These are phyloP conservation scores for Psilocybe cyanescens DNA, from an alignment of 768 basidiomycete genomes.

Conservation along the genomic window DNA sequence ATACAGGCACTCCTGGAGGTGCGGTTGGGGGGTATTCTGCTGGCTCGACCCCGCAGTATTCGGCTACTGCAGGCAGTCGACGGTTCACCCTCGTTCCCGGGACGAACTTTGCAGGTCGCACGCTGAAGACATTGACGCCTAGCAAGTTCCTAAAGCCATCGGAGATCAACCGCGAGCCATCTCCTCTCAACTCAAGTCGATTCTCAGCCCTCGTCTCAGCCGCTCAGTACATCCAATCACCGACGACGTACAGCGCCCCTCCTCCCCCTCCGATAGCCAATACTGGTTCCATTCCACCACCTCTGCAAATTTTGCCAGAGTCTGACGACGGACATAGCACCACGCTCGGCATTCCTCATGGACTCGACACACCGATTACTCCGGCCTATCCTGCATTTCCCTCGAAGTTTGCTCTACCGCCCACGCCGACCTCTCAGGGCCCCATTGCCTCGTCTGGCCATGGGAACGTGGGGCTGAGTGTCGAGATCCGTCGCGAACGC, in stretches of 20 bases:
- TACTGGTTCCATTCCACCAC: constrained; percentile 23
- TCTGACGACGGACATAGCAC: constrained; percentile 17
- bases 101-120: constrained; percentile 26
- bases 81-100: constrained; percentile 36
- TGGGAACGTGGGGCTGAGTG: constrained; percentile 55
- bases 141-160: constrained; percentile 16
- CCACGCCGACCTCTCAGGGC: constrained; percentile 58
- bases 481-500: constrained; percentile 71
- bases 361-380: constrained; percentile 49
- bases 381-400: constrained; percentile 79
- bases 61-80: constrained; percentile 58
- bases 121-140: constrained; percentile 26
- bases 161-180: constrained; percentile 17
- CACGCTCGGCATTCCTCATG: constrained; percentile 13
- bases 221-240: constrained; percentile 45
- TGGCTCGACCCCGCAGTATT: constrained; percentile 35
- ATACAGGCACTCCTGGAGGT: constrained; percentile 19
- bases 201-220: constrained; percentile 30
- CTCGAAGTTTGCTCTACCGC: constrained; percentile 44
- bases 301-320: constrained; percentile 19
- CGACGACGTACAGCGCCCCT: constrained; percentile 59
- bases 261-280: constrained; percentile 21
- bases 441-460: constrained; percentile 54
- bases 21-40: constrained; percentile 9
- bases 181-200: constrained; percentile 31